Evolutionary conservation across 2,329 filamentous ascomycete species (phyloP).

Genomic region (Alternaria metachromatica): DNA sequence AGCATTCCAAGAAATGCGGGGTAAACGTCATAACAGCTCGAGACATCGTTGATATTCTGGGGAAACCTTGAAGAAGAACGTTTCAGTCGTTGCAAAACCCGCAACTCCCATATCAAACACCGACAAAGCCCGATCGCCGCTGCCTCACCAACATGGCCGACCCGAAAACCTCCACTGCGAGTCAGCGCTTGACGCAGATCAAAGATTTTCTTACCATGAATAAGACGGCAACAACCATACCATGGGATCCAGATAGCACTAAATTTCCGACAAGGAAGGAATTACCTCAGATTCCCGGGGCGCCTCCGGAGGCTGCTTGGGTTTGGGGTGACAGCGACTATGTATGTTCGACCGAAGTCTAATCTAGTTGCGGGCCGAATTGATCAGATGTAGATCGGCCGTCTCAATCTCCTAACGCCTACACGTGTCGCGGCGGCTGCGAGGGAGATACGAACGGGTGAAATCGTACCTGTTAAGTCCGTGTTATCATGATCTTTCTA

Average conservation of each 20-base stretch:
- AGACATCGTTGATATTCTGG: background rate
- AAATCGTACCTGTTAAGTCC: conserved; percentile 63
- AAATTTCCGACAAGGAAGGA: conserved; percentile 62
- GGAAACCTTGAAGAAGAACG: background rate
- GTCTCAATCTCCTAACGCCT: conserved; percentile 64
- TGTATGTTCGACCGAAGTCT: conserved; percentile 35
- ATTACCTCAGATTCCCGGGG: conserved; percentile 59
- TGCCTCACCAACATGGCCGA: conserved; percentile 37
- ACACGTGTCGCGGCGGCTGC: conserved; percentile 61
- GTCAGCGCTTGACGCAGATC: conserved; percentile 51
- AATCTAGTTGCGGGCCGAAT: background rate
- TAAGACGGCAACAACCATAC: conserved; percentile 56
- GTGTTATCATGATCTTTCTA: conserved; percentile 6
- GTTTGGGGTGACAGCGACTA: conserved; percentile 65
- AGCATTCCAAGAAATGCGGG: conserved; percentile 5
- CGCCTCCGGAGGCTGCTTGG: conserved; percentile 64
- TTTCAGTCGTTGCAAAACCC: background rate
- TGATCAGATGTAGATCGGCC: conserved; percentile 48
- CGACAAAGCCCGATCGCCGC: background rate
- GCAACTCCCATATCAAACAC: background rate
- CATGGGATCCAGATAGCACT: conserved; percentile 62
- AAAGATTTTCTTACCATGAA: conserved; percentile 55
- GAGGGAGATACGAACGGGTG: conserved; percentile 62
- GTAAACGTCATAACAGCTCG: conserved; percentile 3
- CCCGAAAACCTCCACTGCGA: conserved; percentile 40